Base-by-base conservation (phyloP, 2,329 filamentous ascomycete genomes). In the Sclerotinia trifoliorum region DNA sequence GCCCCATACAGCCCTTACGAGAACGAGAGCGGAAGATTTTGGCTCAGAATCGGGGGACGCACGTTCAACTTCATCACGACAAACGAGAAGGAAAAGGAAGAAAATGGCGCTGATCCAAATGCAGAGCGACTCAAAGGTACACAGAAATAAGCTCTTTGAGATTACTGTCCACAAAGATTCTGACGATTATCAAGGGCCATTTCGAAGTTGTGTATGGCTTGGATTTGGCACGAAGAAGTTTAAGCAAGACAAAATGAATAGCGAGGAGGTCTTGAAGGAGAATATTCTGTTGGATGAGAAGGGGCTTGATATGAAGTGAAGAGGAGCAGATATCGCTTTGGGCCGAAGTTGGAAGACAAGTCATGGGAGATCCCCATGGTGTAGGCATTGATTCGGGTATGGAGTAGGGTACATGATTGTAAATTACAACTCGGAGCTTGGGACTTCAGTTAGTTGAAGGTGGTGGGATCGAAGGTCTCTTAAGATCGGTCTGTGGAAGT, bases 251-350 rank as follows among this genome's bases (percentile, higher is more conserved):
- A 7, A 49, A 61, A 6, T 35, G 8, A 11, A 35, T 8, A 24
- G 7, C 19, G 13, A 61, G 39, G 58, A 49, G 4, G 44, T 35
- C 17, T 19, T 39, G 7, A 1, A 58, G 0, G 17, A 13, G 21
- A 44, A 3, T 5, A 44, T n/a, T 26, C 8, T 10, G 8, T 15
- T 19, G 55, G 55, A 44, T 29, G 39, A 58, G 5, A 58, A 58
- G 24, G n/a, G n/a, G 5, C 35, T 58, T 58, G 56, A 44, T 58
- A 58, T 58, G 56, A 44, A 58, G n/a, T 44, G 56, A 29, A 21
- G 15, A 26, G 8, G n/a, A 24, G 19, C 39, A 26, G n/a, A 11
- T 29, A 11, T 0, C 4, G 17, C 2, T 21, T 21, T 5, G 7
- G n/a, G 5, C 2, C 10, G 11, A 44, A 19, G 1, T 13, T 13